Conservation (phyloP, 2,329 filamentous ascomycete genomes). For the Verticillium dahliae region DNA sequence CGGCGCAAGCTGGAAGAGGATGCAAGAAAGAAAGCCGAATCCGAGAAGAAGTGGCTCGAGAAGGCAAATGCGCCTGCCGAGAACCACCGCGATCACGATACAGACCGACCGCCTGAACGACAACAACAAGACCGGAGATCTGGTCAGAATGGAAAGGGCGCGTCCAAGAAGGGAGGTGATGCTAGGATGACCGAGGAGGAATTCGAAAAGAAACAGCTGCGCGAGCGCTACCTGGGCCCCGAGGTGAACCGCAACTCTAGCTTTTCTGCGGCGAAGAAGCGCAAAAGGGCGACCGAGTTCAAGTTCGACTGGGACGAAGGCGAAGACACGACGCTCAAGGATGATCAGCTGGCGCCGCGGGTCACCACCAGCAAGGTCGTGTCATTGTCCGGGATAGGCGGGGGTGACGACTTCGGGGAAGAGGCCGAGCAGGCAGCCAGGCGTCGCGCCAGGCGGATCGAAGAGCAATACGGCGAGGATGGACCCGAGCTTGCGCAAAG, state of each 20-base stretch:
- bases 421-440: conserved; percentile 47
- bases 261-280: conserved; percentile 94
- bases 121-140: conserved; percentile 23
- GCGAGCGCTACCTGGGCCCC: conserved; percentile 84
- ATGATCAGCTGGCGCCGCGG: conserved; percentile 67
- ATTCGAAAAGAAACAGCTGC: conserved; percentile 67
- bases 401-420: conserved; percentile 45
- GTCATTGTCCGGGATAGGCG: conserved; percentile 36
- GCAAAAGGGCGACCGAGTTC: conserved; percentile 83
- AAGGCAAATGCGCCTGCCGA: conserved; percentile 1
- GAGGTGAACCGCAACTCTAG: conserved; percentile 76
- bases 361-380: conserved; percentile 16
- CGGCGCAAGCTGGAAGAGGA: conserved; percentile 42
- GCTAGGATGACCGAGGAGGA: conserved; percentile 36
- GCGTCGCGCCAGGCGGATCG: conserved; percentile 62
- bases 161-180: conserved; percentile 26
- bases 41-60: conserved; percentile 35
- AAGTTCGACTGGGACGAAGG: conserved; percentile 98
- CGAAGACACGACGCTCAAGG: conserved; percentile 81
- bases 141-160: conserved; percentile 15
- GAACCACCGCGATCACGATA: conserved; percentile 14
- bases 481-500: conserved; percentile 71
- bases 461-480: conserved; percentile 67
- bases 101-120: conserved; percentile 31
- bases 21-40: conserved; percentile 66